phyloP scores from a whole-genome alignment of 2,329 filamentous ascomycete species.

The Plectosphaerella sp. region DNA sequence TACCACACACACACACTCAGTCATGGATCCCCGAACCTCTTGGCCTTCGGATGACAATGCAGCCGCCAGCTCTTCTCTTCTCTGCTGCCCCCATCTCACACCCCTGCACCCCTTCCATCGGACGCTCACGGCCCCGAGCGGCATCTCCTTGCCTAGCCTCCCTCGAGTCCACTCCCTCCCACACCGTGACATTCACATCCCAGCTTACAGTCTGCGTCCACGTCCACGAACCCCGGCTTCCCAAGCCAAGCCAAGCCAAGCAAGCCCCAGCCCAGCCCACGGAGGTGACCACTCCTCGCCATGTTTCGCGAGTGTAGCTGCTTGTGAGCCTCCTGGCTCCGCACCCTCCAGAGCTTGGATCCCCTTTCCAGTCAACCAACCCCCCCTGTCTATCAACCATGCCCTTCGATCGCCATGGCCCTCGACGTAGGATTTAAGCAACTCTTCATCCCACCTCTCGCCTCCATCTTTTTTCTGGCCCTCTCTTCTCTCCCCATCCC shows the following conservation, averaged over 20 bases:
- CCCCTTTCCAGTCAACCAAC: neutral
- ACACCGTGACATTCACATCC: neutral
- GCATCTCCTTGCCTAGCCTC: conserved; percentile 2
- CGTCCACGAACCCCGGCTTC: neutral
- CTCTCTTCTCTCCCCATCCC: conserved; percentile 24
- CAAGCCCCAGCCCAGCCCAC: neutral
- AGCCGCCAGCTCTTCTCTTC: conserved; percentile 8
- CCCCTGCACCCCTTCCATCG: conserved; percentile 14
- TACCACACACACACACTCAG: too few species aligned
- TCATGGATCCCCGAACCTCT: too few species aligned
- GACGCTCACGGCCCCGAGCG: conserved; percentile 20
- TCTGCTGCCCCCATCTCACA: neutral
- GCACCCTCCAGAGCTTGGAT: conserved; percentile 19
- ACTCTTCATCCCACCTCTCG: conserved; percentile 12
- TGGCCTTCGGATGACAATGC: conserved; percentile 4
- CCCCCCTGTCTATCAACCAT: conserved; percentile 4
- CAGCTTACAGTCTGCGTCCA: too few species aligned
- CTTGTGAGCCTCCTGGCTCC: conserved; percentile 24
- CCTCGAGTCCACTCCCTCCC: neutral
- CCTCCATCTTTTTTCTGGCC: conserved; percentile 14
- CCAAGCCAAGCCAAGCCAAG: neutral
- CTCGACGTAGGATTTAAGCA: conserved; percentile 15
- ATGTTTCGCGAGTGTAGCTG: conserved; percentile 31
- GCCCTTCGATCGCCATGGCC: conserved; percentile 14
- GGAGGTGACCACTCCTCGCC: conserved; percentile 16